Evolutionary conservation across 306 rosid genomes (phyloP).

Genomic region (Vigna mungo): DNA sequence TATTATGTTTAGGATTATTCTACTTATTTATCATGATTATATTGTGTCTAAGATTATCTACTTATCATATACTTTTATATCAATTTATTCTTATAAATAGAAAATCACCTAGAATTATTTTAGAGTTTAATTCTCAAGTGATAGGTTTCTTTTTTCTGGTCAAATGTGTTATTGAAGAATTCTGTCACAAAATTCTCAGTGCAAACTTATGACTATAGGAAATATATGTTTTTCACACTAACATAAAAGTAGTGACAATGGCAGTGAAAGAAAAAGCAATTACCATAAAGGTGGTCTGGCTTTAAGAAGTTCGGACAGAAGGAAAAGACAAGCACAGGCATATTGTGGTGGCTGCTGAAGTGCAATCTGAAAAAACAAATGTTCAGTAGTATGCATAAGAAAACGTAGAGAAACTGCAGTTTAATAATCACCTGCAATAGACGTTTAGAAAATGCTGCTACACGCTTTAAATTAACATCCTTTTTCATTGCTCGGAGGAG

Average conservation of each 20-base stretch:
- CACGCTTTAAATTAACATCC: slow-evolving; percentile 90
- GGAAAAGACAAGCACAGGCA: slow-evolving; percentile 95
- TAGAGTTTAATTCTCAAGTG: too few species aligned
- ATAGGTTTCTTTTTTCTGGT: not conserved
- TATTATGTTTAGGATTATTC: too few species aligned
- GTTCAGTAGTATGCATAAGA: not conserved
- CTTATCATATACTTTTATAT: too few species aligned
- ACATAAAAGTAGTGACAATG: slow-evolving; percentile 1
- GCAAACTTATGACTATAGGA: not conserved
- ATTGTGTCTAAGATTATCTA: too few species aligned
- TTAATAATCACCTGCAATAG: slow-evolving; percentile 70
- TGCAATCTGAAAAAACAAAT: slow-evolving; percentile 67
- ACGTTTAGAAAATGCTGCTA: slow-evolving; percentile 89
- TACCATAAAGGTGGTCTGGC: slow-evolving; percentile 94
- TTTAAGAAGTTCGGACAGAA: slow-evolving; percentile 93
- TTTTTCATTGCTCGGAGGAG: slow-evolving; percentile 88
- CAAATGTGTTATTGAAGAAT: not conserved
- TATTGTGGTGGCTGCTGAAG: slow-evolving; percentile 97
- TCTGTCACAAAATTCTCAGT: slow-evolving; percentile 1
- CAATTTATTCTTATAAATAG: too few species aligned
- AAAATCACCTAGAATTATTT: too few species aligned
- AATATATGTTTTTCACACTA: not conserved
- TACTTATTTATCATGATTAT: too few species aligned
- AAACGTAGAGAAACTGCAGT: slow-evolving; percentile 11
- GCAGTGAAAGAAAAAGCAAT: slow-evolving; percentile 4